phyloP scores from a whole-genome alignment of 176 grass and related monocot genomes.

The Cenchrus americanus region DNA sequence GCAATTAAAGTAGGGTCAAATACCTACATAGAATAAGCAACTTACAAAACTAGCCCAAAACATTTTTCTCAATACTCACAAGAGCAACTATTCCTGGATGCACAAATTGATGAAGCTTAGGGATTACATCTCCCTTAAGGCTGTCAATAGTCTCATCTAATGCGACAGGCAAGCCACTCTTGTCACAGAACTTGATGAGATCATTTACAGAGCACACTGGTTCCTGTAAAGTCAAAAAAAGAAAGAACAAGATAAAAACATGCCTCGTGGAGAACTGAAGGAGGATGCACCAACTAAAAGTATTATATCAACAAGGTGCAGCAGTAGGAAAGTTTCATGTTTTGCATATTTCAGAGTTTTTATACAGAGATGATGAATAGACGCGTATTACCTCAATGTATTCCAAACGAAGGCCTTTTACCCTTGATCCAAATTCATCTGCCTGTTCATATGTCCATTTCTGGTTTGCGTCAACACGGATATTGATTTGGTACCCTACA shows the following conservation, averaged over 20 bases:
- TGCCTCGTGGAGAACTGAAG: not conserved
- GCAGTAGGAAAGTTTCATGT: constrained; percentile 28
- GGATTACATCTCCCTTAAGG: constrained; percentile 70
- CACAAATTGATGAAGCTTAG: constrained; percentile 69
- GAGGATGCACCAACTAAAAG: not conserved
- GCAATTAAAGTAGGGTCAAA: constrained; percentile 43
- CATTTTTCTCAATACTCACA: constrained; percentile 59
- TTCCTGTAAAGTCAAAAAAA: constrained; percentile 72
- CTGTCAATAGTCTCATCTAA: constrained; percentile 91
- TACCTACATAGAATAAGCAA: constrained; percentile 42
- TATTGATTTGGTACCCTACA: constrained; percentile 81
- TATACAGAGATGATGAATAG: constrained; percentile 9
- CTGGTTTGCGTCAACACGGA: constrained; percentile 91
- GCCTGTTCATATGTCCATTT: constrained; percentile 89
- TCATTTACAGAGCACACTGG: constrained; percentile 71
- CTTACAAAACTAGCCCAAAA: constrained; percentile 36
- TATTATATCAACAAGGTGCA: constrained; percentile 22
- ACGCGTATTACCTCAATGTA: constrained; percentile 85
- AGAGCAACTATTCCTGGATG: constrained; percentile 95
- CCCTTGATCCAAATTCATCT: constrained; percentile 76
- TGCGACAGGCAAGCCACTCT: constrained; percentile 78
- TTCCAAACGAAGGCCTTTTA: constrained; percentile 68
- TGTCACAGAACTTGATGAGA: constrained; percentile 88
- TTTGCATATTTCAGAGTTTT: constrained; percentile 33
- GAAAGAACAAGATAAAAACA: constrained; percentile 44